Conservation (phyloP, 2,329 filamentous ascomycete species). For the Penicillium sp. region DNA sequence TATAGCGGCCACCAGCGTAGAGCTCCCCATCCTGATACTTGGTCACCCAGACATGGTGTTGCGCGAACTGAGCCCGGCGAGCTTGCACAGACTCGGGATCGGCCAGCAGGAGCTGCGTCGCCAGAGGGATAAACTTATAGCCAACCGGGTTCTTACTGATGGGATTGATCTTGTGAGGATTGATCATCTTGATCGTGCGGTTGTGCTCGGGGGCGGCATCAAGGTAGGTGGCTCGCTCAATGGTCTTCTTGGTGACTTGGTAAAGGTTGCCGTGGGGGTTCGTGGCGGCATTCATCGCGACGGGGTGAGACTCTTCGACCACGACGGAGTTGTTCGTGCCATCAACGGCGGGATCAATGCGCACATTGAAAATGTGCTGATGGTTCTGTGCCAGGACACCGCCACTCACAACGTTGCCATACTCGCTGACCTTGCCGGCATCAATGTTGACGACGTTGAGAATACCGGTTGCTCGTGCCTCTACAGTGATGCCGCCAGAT, state of each 20-base stretch:
- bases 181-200: constrained; percentile 61
- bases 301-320: constrained; percentile 60
- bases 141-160: constrained; percentile 56
- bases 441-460: constrained; percentile 67
- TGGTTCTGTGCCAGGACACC: constrained; percentile 69
- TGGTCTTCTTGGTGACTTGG: constrained; percentile 48
- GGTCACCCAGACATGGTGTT: constrained; percentile 59
- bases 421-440: constrained; percentile 60
- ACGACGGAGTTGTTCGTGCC: constrained; percentile 57
- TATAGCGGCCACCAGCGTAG: constrained; percentile 58
- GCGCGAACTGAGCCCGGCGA: constrained; percentile 56
- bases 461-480: constrained; percentile 70
- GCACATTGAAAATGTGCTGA: constrained; percentile 72
- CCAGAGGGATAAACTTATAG: constrained; percentile 59
- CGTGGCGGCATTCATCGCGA: constrained; percentile 54
- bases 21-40: constrained; percentile 55
- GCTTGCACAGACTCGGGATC: constrained; percentile 55
- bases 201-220: constrained; percentile 47
- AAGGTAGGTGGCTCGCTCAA: constrained; percentile 52
- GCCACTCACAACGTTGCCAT: constrained; percentile 66
- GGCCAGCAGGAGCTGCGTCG: constrained; percentile 61
- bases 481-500: constrained; percentile 63
- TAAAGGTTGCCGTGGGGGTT: constrained; percentile 60
- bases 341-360: constrained; percentile 63
- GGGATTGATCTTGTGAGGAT: constrained; percentile 54